Evolutionary conservation across 129 eudicot species (phyloP), one percentile per base, ranked within the genome.

Genomic region (Apium graveolens): DNA sequence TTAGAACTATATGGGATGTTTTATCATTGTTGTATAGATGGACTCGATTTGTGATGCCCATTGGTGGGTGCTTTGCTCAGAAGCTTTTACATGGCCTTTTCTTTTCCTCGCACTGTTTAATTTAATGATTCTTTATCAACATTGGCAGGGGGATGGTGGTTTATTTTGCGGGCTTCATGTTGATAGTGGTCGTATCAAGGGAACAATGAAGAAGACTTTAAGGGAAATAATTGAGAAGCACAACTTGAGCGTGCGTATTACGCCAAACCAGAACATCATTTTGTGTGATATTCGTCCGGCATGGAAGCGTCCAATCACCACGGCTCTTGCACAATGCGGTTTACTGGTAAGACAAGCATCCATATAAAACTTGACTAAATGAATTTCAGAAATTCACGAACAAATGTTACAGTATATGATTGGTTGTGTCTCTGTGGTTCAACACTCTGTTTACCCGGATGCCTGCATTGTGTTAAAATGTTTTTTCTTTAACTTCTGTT

Each of bases 81-180:
- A 27, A 11, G 77, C 77, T 43, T 13, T 43, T 44, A 5, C 32
- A 70, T 35, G 29, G n/a, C 38, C n/a, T 38, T 57, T 41, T 8
- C 34, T 74, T 38, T 74, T 18, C 37, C 27, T 48, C 24, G 49
- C 46, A 16, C 39, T 70, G 20, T 45, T 39, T 49, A 35, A 53
- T 5, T 17, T 75, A 77, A 34, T 79, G 53, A 48, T 73, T 73
- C 7, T 4, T 72, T 14, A 45, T 26, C 74, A 75, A 13, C 27
- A 80, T 71, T 82, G 77, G 74, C 87, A 95, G 98, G 97, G 98
- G 48, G 97, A 95, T 85, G 98, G 97, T 63, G 80, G 89, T 73
- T 86, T 91, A 80, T 95, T 83, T 88, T 95, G 96, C 85, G 98
- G 98, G 76, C 90, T 95, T n/a, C 96, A 95, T 87, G 97, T 95